Base-by-base conservation (phyloP, 2,329 filamentous ascomycete species). In the Fusarium sp. region DNA sequence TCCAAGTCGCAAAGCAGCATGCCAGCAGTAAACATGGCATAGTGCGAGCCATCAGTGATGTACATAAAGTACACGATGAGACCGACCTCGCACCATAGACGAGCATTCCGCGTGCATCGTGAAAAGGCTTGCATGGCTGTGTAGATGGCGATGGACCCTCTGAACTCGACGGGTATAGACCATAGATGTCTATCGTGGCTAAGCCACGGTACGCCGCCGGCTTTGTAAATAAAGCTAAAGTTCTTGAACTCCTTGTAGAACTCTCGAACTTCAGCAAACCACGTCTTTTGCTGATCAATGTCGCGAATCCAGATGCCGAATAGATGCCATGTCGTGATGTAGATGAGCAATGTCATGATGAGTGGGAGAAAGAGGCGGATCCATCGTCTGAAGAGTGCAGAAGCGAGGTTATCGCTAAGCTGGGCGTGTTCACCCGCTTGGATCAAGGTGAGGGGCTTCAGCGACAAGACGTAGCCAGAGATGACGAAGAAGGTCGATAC, bases 61-160 rank as follows among this genome's bases (percentile, higher is more conserved):
- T 90, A 91, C 74, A 92, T 81, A 73, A 90, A 91, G 78, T 92
- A 92, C 67, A 82, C 81, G 18, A 87, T 83, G 10, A 92, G 79
- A 1, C 75, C 83, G 1, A 81, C 50, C 70, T 87, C 79, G 73
- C 85, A 85, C 76, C 81, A 81, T 0, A 91, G 81, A 13, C 90
- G 84, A 4, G 85, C 84, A 59, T 83, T 85, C 23, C 79, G 80
- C 0, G 84, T 84, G 62, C 84, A 85, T 57, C 85, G 81, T 0
- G 88, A 85, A 10, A 91, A 81, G 0, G 89, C 86, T 18, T 88
- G 74, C 5, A 87, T 76, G 0, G 84, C 76, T 0, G 85, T 87
- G 75, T 89, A 92, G 58, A 90, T 79, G 66, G 89, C 79, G 58
- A 92, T 82, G 1, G 89, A 91, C 10, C 90, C 89, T 70, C 83